These are phyloP conservation scores for Citrus glauca DNA, from an alignment of 345 rosid species.

Conservation along the genomic window DNA sequence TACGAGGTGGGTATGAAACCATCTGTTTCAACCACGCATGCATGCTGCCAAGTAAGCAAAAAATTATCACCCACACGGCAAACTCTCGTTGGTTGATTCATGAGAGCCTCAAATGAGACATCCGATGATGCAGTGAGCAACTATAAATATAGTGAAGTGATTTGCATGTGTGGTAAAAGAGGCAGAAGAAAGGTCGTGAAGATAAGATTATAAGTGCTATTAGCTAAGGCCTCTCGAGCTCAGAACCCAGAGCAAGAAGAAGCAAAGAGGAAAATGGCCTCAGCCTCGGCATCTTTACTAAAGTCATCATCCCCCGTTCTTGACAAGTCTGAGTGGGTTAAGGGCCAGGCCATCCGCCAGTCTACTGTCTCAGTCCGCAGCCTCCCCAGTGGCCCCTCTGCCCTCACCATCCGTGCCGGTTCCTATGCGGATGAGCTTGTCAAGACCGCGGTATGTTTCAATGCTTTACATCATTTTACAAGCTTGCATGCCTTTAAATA, in stretches of 20 bases:
- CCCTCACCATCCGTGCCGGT: slow-evolving; percentile 61
- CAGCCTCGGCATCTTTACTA: slow-evolving; percentile 63
- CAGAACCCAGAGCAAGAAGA: background rate
- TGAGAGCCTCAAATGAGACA: slow-evolving; percentile 75
- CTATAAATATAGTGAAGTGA: slow-evolving; percentile 41
- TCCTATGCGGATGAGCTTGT: slow-evolving; percentile 95
- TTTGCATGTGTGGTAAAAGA: slow-evolving; percentile 40
- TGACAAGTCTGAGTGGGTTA: slow-evolving; percentile 80
- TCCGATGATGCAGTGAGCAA: slow-evolving; percentile 31
- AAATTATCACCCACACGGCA: slow-evolving; percentile 66
- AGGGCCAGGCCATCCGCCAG: slow-evolving; percentile 67
- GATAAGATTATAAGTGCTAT: slow-evolving; percentile 34
- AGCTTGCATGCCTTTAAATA: background rate
- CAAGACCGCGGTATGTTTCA: slow-evolving; percentile 80
- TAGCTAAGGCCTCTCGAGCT: slow-evolving; percentile 6
- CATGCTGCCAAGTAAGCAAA: slow-evolving; percentile 24
- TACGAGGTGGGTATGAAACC: slow-evolving; percentile 34
- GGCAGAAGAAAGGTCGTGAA: slow-evolving; percentile 20
- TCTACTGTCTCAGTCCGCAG: slow-evolving; percentile 48
- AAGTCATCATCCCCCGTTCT: slow-evolving; percentile 70
- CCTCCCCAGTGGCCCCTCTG: slow-evolving; percentile 37
- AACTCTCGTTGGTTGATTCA: slow-evolving; percentile 33
- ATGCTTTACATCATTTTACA: background rate
- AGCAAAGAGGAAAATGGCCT: slow-evolving; percentile 73
- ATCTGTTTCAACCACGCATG: slow-evolving; percentile 34